Conservation (phyloP, 179 eudicot genomes). For the Dionaea muscipula region DNA sequence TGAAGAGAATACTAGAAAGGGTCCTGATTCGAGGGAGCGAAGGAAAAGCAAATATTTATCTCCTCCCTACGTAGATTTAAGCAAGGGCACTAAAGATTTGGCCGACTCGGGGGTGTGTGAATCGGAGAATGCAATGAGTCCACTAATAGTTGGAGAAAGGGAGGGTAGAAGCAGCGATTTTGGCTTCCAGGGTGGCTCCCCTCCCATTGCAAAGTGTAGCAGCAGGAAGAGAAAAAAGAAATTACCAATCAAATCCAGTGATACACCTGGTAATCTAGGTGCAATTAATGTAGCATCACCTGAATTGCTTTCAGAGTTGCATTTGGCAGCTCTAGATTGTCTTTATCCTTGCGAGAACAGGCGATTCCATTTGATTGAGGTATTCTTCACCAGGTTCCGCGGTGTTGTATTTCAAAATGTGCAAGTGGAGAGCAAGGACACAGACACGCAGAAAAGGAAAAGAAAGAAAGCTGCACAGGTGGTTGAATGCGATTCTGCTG, state of each 20-base stretch:
- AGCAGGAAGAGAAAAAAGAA: slow-evolving; percentile 19
- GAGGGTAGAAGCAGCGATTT: slow-evolving; percentile 9
- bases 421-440: not conserved
- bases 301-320: slow-evolving; percentile 27
- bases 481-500: slow-evolving; percentile 6
- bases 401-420: slow-evolving; percentile 23
- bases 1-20: slow-evolving; percentile 16
- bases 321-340: slow-evolving; percentile 25
- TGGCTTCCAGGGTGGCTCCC: slow-evolving; percentile 5
- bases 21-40: slow-evolving; percentile 25
- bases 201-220: slow-evolving; percentile 12
- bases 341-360: slow-evolving; percentile 21
- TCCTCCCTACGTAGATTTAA: slow-evolving; percentile 23
- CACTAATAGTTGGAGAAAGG: slow-evolving; percentile 4
- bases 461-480: slow-evolving; percentile 9
- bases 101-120: slow-evolving; percentile 11
- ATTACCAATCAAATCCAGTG: slow-evolving; percentile 11
- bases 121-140: slow-evolving; percentile 8
- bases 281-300: slow-evolving; percentile 25
- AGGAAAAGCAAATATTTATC: slow-evolving; percentile 31
- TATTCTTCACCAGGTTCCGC: slow-evolving; percentile 43
- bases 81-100: slow-evolving; percentile 18
- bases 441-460: slow-evolving; percentile 7
- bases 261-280: slow-evolving; percentile 10
- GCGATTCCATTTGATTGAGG: slow-evolving; percentile 25